These are phyloP conservation scores for Microsporum ferrugineum DNA, from an alignment of 2,329 filamentous ascomycete species.

Conservation along the genomic window DNA sequence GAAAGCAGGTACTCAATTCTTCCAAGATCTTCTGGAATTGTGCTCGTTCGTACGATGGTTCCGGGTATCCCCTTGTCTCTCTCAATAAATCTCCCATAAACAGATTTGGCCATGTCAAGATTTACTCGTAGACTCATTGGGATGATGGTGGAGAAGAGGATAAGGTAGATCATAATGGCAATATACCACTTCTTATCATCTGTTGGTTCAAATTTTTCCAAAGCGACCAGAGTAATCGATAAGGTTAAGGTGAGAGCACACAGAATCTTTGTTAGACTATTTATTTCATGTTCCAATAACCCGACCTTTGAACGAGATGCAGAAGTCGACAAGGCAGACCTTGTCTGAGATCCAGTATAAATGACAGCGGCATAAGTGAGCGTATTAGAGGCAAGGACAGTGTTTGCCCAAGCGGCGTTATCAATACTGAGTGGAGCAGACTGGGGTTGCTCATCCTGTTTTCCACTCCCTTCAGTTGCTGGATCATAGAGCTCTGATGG, in stretches of 20 bases:
- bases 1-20: conserved; percentile 92
- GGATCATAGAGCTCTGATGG: conserved; percentile 37
- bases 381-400: conserved; percentile 85
- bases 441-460: conserved; percentile 24
- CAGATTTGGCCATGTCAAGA: conserved; percentile 90
- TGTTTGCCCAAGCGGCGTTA: conserved; percentile 98
- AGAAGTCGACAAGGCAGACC: conserved; percentile 85
- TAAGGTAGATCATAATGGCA: conserved; percentile 94
- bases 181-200: conserved; percentile 66
- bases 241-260: conserved; percentile 78
- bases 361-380: conserved; percentile 80
- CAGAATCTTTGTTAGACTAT: conserved; percentile 89
- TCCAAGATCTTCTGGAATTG: conserved; percentile 91
- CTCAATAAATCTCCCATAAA: conserved; percentile 93
- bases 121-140: conserved; percentile 95
- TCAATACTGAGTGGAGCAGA: conserved; percentile 77
- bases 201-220: conserved; percentile 61
- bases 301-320: conserved; percentile 89
- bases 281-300: conserved; percentile 89
- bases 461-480: conserved; percentile 24
- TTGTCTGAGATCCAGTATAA: conserved; percentile 88
- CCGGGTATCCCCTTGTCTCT: conserved; percentile 79
- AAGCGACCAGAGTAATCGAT: conserved; percentile 75
- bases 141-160: conserved; percentile 97
- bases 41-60: conserved; percentile 89